A percentile compares a stretch with the other conserved stretches of the same genome.
These are phyloP conservation scores for Colletotrichum kahawae DNA, from an alignment of 2,329 filamentous ascomycete species.

Conservation along the genomic window DNA sequence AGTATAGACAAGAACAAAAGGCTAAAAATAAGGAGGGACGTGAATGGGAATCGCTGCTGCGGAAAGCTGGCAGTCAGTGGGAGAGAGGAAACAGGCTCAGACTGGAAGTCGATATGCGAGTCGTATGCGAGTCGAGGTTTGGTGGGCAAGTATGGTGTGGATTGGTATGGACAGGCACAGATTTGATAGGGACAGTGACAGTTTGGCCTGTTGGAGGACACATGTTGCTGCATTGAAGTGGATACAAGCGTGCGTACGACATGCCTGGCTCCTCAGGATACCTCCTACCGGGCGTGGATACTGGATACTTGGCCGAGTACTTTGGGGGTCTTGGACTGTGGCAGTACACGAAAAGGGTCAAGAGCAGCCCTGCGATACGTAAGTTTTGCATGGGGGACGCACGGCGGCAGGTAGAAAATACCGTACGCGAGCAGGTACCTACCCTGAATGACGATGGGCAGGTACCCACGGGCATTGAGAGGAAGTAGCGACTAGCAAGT, in stretches of 20 bases:
- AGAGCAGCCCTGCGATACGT: neutral
- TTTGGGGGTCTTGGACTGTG: neutral
- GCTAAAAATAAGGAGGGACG: slow-evolving; percentile 17
- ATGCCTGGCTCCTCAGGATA: neutral
- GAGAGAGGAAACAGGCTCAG: slow-evolving; percentile 5
- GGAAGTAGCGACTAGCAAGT: neutral
- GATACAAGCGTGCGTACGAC: neutral
- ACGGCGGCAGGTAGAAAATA: neutral
- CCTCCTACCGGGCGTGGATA: neutral
- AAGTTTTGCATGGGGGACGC: neutral
- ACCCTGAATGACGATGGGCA: neutral
- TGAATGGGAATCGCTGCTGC: slow-evolving; percentile 6
- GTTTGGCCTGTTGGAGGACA: neutral
- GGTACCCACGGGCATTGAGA: neutral
- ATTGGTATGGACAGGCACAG: neutral
- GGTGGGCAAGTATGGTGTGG: neutral
- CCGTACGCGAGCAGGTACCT: neutral
- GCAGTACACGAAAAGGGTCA: neutral
- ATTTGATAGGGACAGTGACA: neutral
- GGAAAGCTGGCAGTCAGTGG: neutral
- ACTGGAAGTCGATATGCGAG: neutral
- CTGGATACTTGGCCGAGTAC: neutral
- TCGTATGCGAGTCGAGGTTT: neutral
- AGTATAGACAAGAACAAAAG: neutral
- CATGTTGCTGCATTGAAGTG: neutral